phyloP scores from a whole-genome alignment of 202 grass and related monocot species.

The Schoenoplectus tabernaemontani region DNA sequence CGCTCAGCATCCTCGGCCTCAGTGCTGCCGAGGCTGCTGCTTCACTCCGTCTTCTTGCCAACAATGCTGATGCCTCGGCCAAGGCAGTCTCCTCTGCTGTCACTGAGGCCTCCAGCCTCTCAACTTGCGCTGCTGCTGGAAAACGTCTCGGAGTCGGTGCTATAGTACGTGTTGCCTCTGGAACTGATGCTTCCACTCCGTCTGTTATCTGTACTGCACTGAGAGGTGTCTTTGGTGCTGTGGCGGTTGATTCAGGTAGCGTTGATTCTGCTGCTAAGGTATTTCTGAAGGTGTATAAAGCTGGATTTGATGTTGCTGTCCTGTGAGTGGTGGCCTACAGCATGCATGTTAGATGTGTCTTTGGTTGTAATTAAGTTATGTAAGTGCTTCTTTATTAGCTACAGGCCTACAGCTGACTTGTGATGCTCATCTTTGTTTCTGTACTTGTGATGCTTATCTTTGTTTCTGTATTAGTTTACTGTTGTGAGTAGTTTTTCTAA shows the following conservation, averaged over 20 bases:
- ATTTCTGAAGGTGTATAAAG: conserved; percentile 36
- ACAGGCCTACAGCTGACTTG: neutral
- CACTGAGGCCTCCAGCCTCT: conserved; percentile 8
- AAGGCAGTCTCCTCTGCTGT: conserved; percentile 24
- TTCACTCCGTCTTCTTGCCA: conserved; percentile 27
- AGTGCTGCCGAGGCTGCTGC: conserved; percentile 34
- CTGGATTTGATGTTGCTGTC: neutral
- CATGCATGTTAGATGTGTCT: neutral
- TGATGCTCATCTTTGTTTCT: neutral
- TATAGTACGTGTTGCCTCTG: conserved; percentile 43
- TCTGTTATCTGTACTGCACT: conserved; percentile 48
- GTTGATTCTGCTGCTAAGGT: conserved; percentile 42
- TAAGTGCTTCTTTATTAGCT: neutral
- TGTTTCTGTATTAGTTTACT: too few species aligned
- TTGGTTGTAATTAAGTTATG: neutral
- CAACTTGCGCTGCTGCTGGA: conserved; percentile 30
- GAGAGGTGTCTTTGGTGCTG: conserved; percentile 49
- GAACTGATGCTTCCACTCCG: conserved; percentile 26
- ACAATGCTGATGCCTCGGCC: conserved; percentile 29
- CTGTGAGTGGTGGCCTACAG: neutral
- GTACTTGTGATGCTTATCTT: too few species aligned
- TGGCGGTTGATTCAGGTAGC: conserved; percentile 41
- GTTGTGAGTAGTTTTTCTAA: neutral
- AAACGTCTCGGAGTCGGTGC: conserved; percentile 22
- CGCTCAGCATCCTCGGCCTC: conserved; percentile 47